Evolutionary conservation across 768 basidiomycete species (phyloP).

Genomic region (Sarcodon sp.): DNA sequence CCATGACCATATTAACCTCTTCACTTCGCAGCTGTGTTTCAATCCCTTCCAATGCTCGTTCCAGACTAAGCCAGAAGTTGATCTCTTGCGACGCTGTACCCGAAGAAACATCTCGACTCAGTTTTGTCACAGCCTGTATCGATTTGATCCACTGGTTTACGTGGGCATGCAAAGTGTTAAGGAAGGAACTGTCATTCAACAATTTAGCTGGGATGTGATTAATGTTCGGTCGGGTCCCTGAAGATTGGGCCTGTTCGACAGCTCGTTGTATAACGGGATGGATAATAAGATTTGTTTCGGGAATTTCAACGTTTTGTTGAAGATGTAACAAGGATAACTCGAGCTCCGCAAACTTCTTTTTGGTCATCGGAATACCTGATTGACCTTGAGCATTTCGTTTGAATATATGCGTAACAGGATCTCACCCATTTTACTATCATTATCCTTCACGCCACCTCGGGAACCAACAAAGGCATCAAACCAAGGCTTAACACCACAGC

Average conservation of each 20-base stretch:
- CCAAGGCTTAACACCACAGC: conserved; percentile 93
- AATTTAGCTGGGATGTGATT: conserved; percentile 62
- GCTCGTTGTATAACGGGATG: conserved; percentile 84
- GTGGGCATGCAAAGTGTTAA: conserved; percentile 85
- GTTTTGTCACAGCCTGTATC: conserved; percentile 91
- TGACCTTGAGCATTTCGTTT: conserved; percentile 1
- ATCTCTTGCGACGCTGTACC: conserved; percentile 98
- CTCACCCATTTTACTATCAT: conserved; percentile 72
- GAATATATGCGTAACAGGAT: not conserved
- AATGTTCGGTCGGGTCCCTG: conserved; percentile 54
- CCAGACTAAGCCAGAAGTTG: conserved; percentile 97
- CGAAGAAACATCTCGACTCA: conserved; percentile 85
- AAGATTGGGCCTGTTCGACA: conserved; percentile 59
- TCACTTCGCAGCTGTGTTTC: conserved; percentile 86
- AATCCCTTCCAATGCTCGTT: conserved; percentile 86
- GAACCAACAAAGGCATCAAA: conserved; percentile 96
- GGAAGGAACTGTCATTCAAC: conserved; percentile 80
- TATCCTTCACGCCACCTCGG: conserved; percentile 61
- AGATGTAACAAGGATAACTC: conserved; percentile 89
- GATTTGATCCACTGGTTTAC: conserved; percentile 98
- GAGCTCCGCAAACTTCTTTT: conserved; percentile 98
- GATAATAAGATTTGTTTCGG: conserved; percentile 86
- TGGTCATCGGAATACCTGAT: conserved; percentile 87
- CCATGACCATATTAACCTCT: conserved; percentile 87
- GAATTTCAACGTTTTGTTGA: conserved; percentile 98